Base-by-base conservation (phyloP, 2,329 filamentous ascomycete genomes). In the Ambrosiella xylebori region DNA sequence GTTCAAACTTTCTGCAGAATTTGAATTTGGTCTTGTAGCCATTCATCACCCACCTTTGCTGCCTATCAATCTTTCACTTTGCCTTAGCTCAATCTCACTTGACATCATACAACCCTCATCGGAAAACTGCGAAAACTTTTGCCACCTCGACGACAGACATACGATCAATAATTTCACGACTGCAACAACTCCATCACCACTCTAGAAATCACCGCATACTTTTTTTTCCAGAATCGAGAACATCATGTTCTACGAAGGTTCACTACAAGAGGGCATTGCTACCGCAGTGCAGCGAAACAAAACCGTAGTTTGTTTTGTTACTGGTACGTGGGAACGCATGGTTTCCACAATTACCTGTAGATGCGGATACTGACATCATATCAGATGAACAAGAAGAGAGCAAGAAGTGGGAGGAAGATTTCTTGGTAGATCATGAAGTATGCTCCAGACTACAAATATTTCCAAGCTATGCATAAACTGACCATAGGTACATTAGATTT, bases 221-320 rank as follows among this genome's bases (percentile, higher is more conserved):
- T 36, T 3, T 11, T 12, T 17, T 15, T 47, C 2, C 41, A 6
- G 27, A 12, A 9, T 55, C 35, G 38, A 15, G 52, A 54, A 37
- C 7, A n/a, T 54, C 63, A 90, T 95, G 84, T 96, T 95, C 70
- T 90, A 89, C 68, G 66, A 82, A 61, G 90, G 89, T 15, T 82
- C 81, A 61, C 71, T 96, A 17, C 86, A 94, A 65, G 84, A 85
- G 65, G 90, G 88, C 60, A 94, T 96, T 64, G 76, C 79, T 38
- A 74, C 79, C 17, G 88, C 90, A 11, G 76, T 96, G 6, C 78
- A 80, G 61, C 76, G 90, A 68, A 74, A 80, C 60, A 94, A 91
- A 69, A 76, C 85, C 15, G 86, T 96, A 0, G 78, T 86, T 37
- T 95, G 88, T 71, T 94, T 96, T 69, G 84, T 95, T 38, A 80